Evolutionary conservation across 768 basidiomycete species (phyloP), one percentile per base, ranked within the genome.

Genomic region (Holtermannia corniformis): DNA sequence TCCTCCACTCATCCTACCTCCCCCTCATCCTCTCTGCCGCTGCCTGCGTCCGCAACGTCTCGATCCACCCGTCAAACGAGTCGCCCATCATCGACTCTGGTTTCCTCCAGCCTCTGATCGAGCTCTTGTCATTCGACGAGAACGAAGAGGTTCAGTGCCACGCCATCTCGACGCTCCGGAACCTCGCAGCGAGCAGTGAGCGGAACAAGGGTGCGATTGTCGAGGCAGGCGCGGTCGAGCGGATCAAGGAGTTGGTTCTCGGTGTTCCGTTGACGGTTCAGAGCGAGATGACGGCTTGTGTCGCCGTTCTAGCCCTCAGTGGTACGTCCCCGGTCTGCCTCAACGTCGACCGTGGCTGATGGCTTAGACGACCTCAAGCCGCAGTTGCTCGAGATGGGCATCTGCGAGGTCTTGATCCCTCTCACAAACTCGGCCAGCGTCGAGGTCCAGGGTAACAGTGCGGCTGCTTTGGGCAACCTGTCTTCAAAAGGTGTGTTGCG

Each of bases 61-160:
- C 93, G 5, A 99, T 97, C 54, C 95, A 97, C 72, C 95, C 95
- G 0, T 82, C 84, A 69, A 99, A 99, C 77, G 95, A 97, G 73
- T 95, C 91, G 1, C 95, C 93, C 16, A 99, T 99, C 72, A 99
- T 99, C 71, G 95, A 99, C 65, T 87, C 90, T 28, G 93, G 93
- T 19, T 99, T 99, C 78, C 75, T 97, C 57, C 86, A 89, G 64
- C 95, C 95, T 0, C 76, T 99, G 40, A 96, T 99, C 72, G 91
- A 89, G 68, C 80, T 99, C 26, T 77, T 99, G 20, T 88, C 92
- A 1, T 97, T 96, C 77, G 96, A 96, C 72, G 95, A 99, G 73
- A 97, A 97, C 66, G 95, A 99, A 75, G 95, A 99, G 74, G 91
- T 99, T 21, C 95, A 99, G 70, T 97, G 95, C 67, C 95, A 99